phyloP scores from a whole-genome alignment of 768 basidiomycete species.

The Suillus ampliporus region DNA sequence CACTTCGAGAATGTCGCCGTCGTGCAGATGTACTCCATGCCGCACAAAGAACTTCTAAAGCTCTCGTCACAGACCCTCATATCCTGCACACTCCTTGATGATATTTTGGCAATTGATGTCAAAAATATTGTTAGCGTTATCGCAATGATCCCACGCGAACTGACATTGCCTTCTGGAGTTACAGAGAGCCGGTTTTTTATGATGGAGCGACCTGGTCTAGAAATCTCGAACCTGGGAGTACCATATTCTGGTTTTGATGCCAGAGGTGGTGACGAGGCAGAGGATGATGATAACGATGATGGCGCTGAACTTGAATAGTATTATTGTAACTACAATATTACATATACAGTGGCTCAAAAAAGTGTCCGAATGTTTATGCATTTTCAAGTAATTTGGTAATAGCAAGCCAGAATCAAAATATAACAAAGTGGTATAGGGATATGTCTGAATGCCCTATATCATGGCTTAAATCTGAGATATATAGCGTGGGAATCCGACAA shows the following conservation, averaged over 20 bases:
- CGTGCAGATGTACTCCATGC: slow-evolving; percentile 26
- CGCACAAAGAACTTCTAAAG: slow-evolving; percentile 19
- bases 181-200: not conserved
- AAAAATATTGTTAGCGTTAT: slow-evolving; percentile 24
- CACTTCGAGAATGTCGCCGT: slow-evolving; percentile 19
- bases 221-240: not conserved
- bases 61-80: slow-evolving; percentile 24
- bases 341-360: no score
- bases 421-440: no score
- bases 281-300: slow-evolving; percentile 12
- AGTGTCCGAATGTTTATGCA: no score
- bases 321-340: no score
- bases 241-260: no score
- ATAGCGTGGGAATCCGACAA: no score
- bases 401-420: no score
- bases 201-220: slow-evolving; percentile 11
- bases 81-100: slow-evolving; percentile 22
- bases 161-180: not conserved
- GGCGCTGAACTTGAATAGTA: no score
- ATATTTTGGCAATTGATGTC: slow-evolving; percentile 19
- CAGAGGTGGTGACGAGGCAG: no score
- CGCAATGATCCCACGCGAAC: slow-evolving; percentile 29
- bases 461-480: no score
- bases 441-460: no score
- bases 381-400: no score